phyloP scores from a whole-genome alignment of 2,329 filamentous ascomycete genomes.

The Alternaria brassicae region DNA sequence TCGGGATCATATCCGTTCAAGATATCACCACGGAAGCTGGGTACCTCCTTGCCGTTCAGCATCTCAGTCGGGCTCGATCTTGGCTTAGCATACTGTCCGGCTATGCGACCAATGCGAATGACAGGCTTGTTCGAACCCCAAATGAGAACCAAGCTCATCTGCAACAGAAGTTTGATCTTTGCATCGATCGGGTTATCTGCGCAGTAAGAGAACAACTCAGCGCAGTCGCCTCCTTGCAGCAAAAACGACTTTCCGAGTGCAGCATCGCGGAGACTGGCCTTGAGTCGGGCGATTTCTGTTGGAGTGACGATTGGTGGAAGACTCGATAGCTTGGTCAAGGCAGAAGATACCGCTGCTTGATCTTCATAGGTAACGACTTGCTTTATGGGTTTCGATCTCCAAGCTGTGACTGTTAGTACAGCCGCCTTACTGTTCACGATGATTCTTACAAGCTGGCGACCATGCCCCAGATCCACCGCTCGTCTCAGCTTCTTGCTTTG shows the following conservation, averaged over 20 bases:
- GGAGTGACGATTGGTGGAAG: slow-evolving; percentile 82
- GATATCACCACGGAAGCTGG: slow-evolving; percentile 94
- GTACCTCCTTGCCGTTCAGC: slow-evolving; percentile 79
- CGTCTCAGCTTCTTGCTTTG: slow-evolving; percentile 8
- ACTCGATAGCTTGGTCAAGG: slow-evolving; percentile 68
- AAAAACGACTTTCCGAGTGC: slow-evolving; percentile 91
- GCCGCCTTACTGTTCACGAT: too few species aligned
- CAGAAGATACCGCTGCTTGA: slow-evolving; percentile 63
- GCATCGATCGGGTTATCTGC: slow-evolving; percentile 86
- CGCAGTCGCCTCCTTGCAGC: slow-evolving; percentile 95
- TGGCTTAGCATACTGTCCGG: slow-evolving; percentile 96
- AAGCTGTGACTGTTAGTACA: slow-evolving; percentile 58
- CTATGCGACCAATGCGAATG: slow-evolving; percentile 93
- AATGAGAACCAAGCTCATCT: slow-evolving; percentile 96
- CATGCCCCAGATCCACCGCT: slow-evolving; percentile 34
- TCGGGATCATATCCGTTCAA: slow-evolving; percentile 84
- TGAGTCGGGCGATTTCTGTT: slow-evolving; percentile 79
- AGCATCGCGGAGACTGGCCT: slow-evolving; percentile 80
- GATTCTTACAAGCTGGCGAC: slow-evolving; percentile 50
- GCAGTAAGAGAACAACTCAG: slow-evolving; percentile 97
- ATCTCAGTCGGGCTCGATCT: slow-evolving; percentile 86
- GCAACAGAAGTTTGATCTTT: slow-evolving; percentile 94
- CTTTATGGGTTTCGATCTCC: slow-evolving; percentile 80
- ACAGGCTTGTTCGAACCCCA: slow-evolving; percentile 85
- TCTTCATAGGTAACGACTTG: slow-evolving; percentile 76